Evolutionary conservation across 306 rosid genomes (phyloP), one percentile per base, ranked within the genome.

Genomic region (Lagenaria siceraria): DNA sequence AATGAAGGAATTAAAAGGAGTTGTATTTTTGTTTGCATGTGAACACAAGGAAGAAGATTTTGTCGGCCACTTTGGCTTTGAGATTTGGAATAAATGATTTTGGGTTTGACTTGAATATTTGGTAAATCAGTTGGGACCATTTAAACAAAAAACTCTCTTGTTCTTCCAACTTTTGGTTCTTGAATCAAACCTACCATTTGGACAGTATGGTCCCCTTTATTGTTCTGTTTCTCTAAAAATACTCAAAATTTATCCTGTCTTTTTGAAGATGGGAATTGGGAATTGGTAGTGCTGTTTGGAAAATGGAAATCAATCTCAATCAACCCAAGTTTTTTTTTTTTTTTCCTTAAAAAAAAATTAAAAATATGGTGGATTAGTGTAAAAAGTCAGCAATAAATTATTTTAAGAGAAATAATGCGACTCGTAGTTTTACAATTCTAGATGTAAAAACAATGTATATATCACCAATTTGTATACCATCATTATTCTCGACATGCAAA

Each of bases 1-100:
- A 31, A 17, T 8, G 29, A 38, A 68, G 15, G 33, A 22, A 40
- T 4, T n/a, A 24, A 42, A 21, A 29, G 1, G 59, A 48, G 40
- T 48, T 71, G 76, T 6, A 9, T 25, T 25, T 72, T 72, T 72
- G 76, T 72, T 49, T 18, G 76, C 60, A 72, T 72, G 76, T 72
- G 76, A 72, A 70, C 13, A 51, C 17, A 46, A 25, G 76, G 56
- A 48, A 27, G 59, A 27, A 72, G 76, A 46, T 48, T 72, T 72
- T 72, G 76, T 72, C 76, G 76, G 76, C 76, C 76, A 72, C 60
- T 72, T 29, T 0, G 60, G 54, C 21, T 9, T 25, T 72, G 33
- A 72, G 60, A 49, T 72, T 72, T 40, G 74, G 6, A 40, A n/a
- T 53, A 68, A 40, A 68, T 68, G 52, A 68, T 64, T 49, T 14